These are phyloP conservation scores for Colletotrichum sansevieriae DNA, from an alignment of 2,329 filamentous ascomycete species.

Conservation along the genomic window DNA sequence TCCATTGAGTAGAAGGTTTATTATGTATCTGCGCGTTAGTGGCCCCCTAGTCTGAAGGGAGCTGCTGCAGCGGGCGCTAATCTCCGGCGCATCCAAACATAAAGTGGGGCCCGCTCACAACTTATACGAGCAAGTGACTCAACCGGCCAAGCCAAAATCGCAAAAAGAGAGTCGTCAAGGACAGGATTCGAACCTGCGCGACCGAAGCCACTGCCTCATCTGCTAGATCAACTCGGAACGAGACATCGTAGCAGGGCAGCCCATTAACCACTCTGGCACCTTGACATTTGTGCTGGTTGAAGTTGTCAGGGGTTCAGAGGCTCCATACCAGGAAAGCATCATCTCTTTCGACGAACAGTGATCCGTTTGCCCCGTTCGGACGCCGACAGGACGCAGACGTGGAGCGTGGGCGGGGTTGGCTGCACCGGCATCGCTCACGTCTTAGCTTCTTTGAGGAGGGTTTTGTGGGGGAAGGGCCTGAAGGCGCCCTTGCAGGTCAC, in stretches of 20 bases:
- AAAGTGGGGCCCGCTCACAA: background rate
- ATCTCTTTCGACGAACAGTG: background rate
- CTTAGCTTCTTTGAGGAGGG: slow-evolving; percentile 19
- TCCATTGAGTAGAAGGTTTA: no score
- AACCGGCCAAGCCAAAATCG: background rate
- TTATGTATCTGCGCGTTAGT: background rate
- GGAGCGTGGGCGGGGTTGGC: slow-evolving; percentile 14
- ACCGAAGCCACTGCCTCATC: slow-evolving; percentile 41
- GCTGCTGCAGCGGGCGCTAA: background rate
- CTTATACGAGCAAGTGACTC: background rate
- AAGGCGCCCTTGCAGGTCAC: slow-evolving; percentile 9
- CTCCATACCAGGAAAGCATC: background rate
- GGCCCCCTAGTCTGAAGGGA: no score
- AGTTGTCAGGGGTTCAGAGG: background rate
- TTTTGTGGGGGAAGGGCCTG: slow-evolving; percentile 2
- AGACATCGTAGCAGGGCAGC: slow-evolving; percentile 38
- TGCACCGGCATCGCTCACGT: slow-evolving; percentile 7
- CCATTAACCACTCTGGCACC: slow-evolving; percentile 42
- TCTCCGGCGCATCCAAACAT: background rate
- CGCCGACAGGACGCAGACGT: slow-evolving; percentile 28
- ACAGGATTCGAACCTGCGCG: slow-evolving; percentile 42
- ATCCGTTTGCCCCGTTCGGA: slow-evolving; percentile 22
- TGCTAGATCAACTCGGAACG: background rate
- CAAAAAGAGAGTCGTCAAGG: slow-evolving; percentile 28
- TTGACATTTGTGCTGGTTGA: slow-evolving; percentile 20